Evolutionary conservation across 768 basidiomycete genomes (phyloP), one percentile per base, ranked within the genome.

Genomic region (Lactarius vividus): DNA sequence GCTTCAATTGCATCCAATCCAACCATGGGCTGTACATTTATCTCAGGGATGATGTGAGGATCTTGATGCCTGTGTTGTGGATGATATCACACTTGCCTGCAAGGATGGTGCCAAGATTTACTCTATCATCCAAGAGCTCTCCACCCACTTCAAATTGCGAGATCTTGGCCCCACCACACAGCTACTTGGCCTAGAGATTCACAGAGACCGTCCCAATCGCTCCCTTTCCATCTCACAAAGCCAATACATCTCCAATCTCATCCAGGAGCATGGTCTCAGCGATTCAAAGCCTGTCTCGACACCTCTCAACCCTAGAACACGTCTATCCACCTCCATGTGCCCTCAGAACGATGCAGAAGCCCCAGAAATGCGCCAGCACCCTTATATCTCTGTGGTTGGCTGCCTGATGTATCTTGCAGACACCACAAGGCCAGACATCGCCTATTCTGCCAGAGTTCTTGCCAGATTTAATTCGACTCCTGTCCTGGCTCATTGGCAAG

Each of bases 261-360:
- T 55, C 13, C 44, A 62, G 37, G 49, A 42, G 29, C 39, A 54
- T 53, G 31, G 40, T 13, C 9, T 55, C 1, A 42, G 28, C 15
- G 37, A 56, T 26, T 57, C 54, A 1, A 63, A 37, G 33, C 42
- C 53, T 28, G 56, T 57, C 11, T 57, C 55, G 18, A 63, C 62
- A 31, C 65, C 60, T 26, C 44, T 66, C 31, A 56, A 44, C 20
- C 65, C 65, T 23, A 61, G 65, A 2, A 26, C 61, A 7, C 33
- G 44, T 7, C 46, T 66, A 2, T 62, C 65, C 29, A 52, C 44
- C 18, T 42, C 54, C 44, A 54, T 62, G 60, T 56, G 26, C 0
- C 62, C 66, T 20, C 35, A 63, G 35, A 59, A 18, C 28, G 31
- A 57, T 0, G 7, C 39, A 26, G 57, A 63, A 20, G 57, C 33